A percentile compares a stretch with the other conserved stretches of the same genome.
Conservation (phyloP, 176 grass and related monocot genomes). For the Themeda triandra region DNA sequence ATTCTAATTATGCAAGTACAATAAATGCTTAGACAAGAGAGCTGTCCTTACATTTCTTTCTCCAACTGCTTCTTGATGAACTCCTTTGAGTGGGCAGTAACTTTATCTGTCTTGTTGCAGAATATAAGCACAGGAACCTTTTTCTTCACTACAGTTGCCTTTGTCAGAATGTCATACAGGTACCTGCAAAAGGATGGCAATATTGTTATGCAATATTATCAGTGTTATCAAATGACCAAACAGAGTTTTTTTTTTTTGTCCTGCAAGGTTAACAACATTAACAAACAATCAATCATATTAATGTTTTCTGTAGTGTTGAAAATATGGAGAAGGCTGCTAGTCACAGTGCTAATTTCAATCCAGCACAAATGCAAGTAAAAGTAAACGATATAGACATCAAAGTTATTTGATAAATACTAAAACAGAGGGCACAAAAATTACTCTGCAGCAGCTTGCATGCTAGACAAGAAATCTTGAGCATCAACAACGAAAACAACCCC, state of each 20-base stretch:
- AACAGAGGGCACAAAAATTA: no score
- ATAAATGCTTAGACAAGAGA: background rate
- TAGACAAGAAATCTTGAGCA: no score
- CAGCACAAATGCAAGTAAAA: no score
- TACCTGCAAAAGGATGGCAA: constrained; percentile 39
- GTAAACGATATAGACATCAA: no score
- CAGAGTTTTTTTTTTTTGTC: background rate
- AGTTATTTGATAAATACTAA: no score
- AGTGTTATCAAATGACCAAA: background rate
- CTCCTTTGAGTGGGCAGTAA: constrained; percentile 95
- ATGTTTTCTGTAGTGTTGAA: background rate
- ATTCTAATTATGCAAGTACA: background rate
- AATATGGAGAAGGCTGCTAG: background rate
- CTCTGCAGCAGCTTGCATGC: no score
- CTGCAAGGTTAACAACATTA: background rate
- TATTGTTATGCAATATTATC: background rate
- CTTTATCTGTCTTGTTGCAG: constrained; percentile 96
- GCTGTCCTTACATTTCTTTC: constrained; percentile 67
- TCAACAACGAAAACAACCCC: no score
- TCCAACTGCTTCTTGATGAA: constrained; percentile 96
- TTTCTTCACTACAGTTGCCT: constrained; percentile 70
- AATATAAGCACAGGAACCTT: constrained; percentile 76
- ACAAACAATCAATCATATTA: background rate
- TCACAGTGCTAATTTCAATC: background rate
- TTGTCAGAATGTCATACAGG: constrained; percentile 89